Evolutionary conservation across 1,284 basidiomycete genomes (phyloP).

Genomic region (Porogramme epimiltina): DNA sequence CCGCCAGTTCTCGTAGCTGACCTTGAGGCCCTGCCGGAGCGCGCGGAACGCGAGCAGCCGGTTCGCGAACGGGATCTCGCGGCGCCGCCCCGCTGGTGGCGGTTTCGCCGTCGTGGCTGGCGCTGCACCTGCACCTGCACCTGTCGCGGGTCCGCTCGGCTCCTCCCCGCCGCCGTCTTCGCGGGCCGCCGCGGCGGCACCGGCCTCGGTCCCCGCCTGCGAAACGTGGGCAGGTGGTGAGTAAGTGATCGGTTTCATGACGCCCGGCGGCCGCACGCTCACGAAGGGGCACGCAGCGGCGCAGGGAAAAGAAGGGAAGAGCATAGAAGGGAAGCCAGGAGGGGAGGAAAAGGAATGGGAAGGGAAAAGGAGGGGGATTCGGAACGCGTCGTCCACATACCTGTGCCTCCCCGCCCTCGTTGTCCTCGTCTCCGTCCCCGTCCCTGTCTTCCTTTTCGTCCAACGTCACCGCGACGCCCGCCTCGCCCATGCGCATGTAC

Average conservation of each 20-base stretch:
- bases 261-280: too few species aligned
- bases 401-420: background rate
- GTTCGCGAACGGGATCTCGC: slow-evolving; percentile 59
- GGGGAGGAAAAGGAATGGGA: background rate
- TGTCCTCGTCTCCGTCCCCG: slow-evolving; percentile 29
- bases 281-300: too few species aligned
- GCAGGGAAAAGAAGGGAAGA: background rate
- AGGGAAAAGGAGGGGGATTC: background rate
- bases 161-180: background rate
- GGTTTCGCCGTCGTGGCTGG: too few species aligned
- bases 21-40: slow-evolving; percentile 86
- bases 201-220: too few species aligned
- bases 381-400: too few species aligned
- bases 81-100: slow-evolving; percentile 16
- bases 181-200: background rate
- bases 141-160: background rate
- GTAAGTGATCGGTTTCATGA: too few species aligned
- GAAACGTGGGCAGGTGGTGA: too few species aligned
- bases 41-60: slow-evolving; percentile 94
- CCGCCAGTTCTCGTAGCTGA: slow-evolving; percentile 90
- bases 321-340: background rate
- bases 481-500: slow-evolving; percentile 80
- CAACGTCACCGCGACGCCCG: slow-evolving; percentile 23
- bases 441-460: slow-evolving; percentile 10
- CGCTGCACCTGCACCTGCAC: slow-evolving; percentile 6